Percentiles rank a stretch among this genome's conserved stretches.
Conservation (phyloP, 164 flowering plant genomes). For the Aristolochia contorta region DNA sequence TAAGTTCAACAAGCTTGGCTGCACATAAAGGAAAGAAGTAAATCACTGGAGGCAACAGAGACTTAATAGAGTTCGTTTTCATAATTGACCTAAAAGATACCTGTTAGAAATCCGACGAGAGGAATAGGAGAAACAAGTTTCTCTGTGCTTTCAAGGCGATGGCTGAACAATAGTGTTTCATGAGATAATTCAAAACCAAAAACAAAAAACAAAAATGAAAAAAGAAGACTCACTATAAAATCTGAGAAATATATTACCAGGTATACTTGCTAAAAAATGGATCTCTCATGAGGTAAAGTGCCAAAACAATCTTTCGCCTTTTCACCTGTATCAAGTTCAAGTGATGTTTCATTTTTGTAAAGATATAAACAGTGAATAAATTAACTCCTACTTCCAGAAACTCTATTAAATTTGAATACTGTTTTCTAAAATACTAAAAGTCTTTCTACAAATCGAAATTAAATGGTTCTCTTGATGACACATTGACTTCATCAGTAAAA, state of each 20-base stretch:
- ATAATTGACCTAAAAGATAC: conserved; percentile 21
- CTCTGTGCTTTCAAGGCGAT: conserved; percentile 55
- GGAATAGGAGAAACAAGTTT: conserved; percentile 69
- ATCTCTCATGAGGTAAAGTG: conserved; percentile 94
- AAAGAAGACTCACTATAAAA: no score
- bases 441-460: not conserved
- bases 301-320: conserved; percentile 83
- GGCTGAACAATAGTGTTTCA: conserved; percentile 35
- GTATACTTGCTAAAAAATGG: conserved; percentile 85
- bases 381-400: no score
- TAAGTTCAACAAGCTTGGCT: conserved; percentile 85
- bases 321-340: conserved; percentile 36
- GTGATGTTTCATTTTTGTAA: no score
- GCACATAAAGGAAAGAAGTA: conserved; percentile 17
- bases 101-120: conserved; percentile 68
- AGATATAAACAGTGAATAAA: no score
- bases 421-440: no score
- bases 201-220: no score
- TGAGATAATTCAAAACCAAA: not conserved
- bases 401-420: no score
- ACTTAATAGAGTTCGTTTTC: not conserved
- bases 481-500: not conserved
- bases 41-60: not conserved
- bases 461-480: not conserved
- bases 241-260: conserved; percentile 29